Evolutionary conservation across 345 rosid genomes (phyloP), one percentile per base, ranked within the genome.

Genomic region (Toxicodendron radicans): DNA sequence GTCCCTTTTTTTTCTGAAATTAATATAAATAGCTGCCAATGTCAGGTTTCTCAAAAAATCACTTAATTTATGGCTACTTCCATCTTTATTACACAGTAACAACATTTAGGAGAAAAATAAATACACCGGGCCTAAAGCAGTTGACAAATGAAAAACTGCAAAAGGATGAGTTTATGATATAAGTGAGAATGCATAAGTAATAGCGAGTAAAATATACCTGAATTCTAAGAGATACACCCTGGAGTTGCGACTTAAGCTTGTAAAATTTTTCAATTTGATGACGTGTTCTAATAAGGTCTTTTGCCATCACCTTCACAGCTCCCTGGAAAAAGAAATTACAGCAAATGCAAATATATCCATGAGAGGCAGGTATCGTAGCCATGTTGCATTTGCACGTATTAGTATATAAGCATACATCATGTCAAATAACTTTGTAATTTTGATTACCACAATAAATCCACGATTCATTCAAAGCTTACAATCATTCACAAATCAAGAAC

Each of bases 221-320:
- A 71, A 92, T 93, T 84, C 98, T 81, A 17, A 95, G 94, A 74
- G 98, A 91, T 17, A 95, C 97, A 35, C 99, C 99, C 87, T 93
- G 98, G 64, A 95, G 99, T 74, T 95, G 99, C 0, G 99, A 92
- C 79, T 91, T 95, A 60, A 92, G 92, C 81, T 89, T 92, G 73
- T 93, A 91, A 80, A 92, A 93, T 82, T 95, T 95, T 71, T 93
- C 97, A 76, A 95, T 85, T 85, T 95, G 98, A 83, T 92, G 98
- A 2, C 97, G 82, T 1, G 98, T 95, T 83, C 99, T 79, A 38
- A 95, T 93, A 68, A 95, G 97, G 75, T 95, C 99, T 79, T 95
- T 95, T 10, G 99, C 99, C 99, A 95, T 95, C 79, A 95, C 92
- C 82, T 87, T 93, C 51, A 95, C 98, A 72, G 98, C 98, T 79